These are phyloP conservation scores for Knoxdaviesia capensis DNA, from an alignment of 2,329 filamentous ascomycete genomes.

Conservation along the genomic window DNA sequence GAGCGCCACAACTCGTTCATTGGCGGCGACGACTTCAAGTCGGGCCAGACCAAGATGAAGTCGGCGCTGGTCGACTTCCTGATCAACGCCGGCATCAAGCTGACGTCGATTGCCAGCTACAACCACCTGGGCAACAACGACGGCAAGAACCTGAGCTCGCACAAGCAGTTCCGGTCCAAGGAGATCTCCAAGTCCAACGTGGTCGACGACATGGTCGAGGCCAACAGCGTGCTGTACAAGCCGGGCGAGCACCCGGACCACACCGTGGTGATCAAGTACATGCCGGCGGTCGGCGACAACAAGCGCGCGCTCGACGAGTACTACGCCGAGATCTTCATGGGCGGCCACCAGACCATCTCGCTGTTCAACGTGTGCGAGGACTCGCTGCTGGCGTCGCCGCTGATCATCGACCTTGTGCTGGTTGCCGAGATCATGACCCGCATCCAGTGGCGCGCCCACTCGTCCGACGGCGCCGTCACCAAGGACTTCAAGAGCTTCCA, in stretches of 20 bases:
- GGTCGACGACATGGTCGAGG: slow-evolving; percentile 97
- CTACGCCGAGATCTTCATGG: slow-evolving; percentile 98
- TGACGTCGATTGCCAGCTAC: slow-evolving; percentile 96
- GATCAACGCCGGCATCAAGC: slow-evolving; percentile 96
- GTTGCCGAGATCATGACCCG: slow-evolving; percentile 97
- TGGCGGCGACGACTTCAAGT: slow-evolving; percentile 98
- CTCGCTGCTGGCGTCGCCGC: slow-evolving; percentile 79
- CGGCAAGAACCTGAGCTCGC: slow-evolving; percentile 93
- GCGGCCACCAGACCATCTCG: slow-evolving; percentile 92
- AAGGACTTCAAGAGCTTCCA: slow-evolving; percentile 84
- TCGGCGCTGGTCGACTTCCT: slow-evolving; percentile 95
- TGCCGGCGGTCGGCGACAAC: slow-evolving; percentile 96
- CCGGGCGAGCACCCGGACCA: slow-evolving; percentile 91
- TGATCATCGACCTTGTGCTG: slow-evolving; percentile 92
- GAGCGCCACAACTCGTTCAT: slow-evolving; percentile 78
- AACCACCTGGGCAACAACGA: slow-evolving; percentile 99
- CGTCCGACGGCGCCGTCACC: slow-evolving; percentile 26
- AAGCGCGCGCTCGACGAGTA: slow-evolving; percentile 98
- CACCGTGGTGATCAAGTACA: slow-evolving; percentile 99
- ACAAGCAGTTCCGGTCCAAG: slow-evolving; percentile 98
- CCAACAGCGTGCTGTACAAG: slow-evolving; percentile 79
- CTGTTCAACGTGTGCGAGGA: slow-evolving; percentile 99
- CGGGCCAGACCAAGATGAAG: slow-evolving; percentile 99
- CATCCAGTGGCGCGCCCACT: slow-evolving; percentile 66
- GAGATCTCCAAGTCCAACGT: slow-evolving; percentile 99